phyloP scores from a whole-genome alignment of 176 grass and related monocot species.

The Zizania latifolia region DNA sequence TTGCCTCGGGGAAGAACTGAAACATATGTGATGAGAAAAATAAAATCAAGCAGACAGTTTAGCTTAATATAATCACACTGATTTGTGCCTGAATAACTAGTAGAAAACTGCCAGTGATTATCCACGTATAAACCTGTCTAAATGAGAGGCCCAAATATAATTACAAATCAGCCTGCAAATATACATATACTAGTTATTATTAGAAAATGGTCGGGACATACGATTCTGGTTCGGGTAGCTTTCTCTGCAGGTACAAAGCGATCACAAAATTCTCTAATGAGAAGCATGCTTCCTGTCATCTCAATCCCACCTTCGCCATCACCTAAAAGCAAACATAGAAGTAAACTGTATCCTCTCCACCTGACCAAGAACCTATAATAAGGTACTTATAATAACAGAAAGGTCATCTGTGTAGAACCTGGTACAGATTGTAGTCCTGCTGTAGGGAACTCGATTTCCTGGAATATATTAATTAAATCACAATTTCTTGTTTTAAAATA shows the following conservation, averaged over 20 bases:
- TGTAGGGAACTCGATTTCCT: constrained; percentile 97
- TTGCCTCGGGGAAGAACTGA: constrained; percentile 96
- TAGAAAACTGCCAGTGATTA: not conserved
- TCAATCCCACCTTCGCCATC: constrained; percentile 96
- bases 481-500: not conserved
- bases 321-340: constrained; percentile 42
- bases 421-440: constrained; percentile 77
- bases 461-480: constrained; percentile 29
- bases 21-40: constrained; percentile 16
- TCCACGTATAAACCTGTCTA: not conserved
- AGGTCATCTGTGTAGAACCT: constrained; percentile 43
- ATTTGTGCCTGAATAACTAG: not conserved
- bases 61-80: constrained; percentile 1
- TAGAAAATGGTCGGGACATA: constrained; percentile 33
- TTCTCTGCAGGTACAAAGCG: constrained; percentile 74
- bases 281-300: constrained; percentile 96
- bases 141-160: not conserved
- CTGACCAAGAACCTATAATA: constrained; percentile 17
- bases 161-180: not conserved
- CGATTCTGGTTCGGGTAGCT: constrained; percentile 65
- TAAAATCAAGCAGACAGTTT: not conserved
- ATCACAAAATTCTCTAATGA: constrained; percentile 87
- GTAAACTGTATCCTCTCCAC: not conserved
- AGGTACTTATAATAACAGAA: constrained; percentile 26
- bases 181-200: not conserved